Evolutionary conservation across 2,329 filamentous ascomycete species (phyloP).

Genomic region (Colletotrichum melonis): DNA sequence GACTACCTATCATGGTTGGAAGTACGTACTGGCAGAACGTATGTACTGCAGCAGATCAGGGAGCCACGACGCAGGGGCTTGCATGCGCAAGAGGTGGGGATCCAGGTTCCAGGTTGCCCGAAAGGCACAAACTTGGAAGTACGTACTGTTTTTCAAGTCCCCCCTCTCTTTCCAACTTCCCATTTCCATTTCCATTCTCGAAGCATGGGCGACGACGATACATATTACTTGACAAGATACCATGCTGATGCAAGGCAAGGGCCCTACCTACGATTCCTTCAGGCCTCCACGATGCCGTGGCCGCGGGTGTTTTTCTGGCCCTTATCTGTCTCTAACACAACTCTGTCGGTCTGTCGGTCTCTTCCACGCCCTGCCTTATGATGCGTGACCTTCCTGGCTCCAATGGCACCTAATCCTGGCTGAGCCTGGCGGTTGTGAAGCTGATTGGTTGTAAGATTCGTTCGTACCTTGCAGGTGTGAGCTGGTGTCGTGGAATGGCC

Average conservation of each 20-base stretch:
- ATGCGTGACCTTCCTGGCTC: neutral
- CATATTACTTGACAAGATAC: neutral
- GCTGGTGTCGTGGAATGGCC: constrained; percentile 11
- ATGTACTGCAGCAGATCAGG: constrained; percentile 2
- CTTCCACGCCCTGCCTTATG: neutral
- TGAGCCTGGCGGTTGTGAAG: constrained; percentile 10
- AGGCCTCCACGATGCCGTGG: too few species aligned
- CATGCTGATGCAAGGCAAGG: neutral
- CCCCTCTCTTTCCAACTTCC: neutral
- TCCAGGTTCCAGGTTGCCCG: neutral
- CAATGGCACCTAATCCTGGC: neutral
- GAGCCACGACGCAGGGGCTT: constrained; percentile 14
- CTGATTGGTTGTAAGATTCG: constrained; percentile 1
- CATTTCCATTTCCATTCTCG: too few species aligned
- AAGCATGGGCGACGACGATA: neutral
- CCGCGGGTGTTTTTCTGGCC: too few species aligned
- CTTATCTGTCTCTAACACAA: neutral
- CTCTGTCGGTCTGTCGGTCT: neutral
- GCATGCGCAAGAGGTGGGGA: neutral
- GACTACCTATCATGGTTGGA: too few species aligned
- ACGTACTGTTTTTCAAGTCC: neutral
- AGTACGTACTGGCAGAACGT: neutral
- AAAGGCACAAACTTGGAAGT: neutral
- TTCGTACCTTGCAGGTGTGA: constrained; percentile 16
- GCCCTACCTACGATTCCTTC: neutral